Evolutionary conservation across 352 stramenopile genomes (phyloP), one percentile per base, ranked within the genome.

Genomic region (Globisporangium canariense): DNA sequence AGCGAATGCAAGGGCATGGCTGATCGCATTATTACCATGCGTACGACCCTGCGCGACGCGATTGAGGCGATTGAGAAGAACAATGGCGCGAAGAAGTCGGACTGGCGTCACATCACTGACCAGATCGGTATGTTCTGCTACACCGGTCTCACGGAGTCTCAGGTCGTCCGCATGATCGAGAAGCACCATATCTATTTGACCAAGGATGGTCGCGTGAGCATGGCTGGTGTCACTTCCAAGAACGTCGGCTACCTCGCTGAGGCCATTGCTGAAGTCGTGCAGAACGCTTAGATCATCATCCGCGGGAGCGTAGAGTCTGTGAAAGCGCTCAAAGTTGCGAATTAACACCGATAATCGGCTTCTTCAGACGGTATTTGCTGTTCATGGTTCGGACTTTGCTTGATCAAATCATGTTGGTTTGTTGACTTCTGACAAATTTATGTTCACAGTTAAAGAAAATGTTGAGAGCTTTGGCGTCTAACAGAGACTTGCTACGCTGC

Each of bases 81-180:
- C 34, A 82, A 78, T 68, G 89, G 89, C 49, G 95, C 81, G 54
- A 90, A 74, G 36, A 78, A 84, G 55, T 86, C 72, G 64, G 88
- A 97, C 75, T 99, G 97, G 97, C 76, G 93, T 68, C 97, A 99
- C 80, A 98, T 99, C 73, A 99, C 93, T 22, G 96, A 98, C 62
- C 97, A 99, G 79, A 99, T 99, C 70, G 96, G 97, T 65, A 99
- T 99, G 97, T 99, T 99, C 86, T 98, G 96, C 74, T 99, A 96
- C 83, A 99, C 96, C 46, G 97, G 97, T 20, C 81, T 99, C 53
- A 96, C 81, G 46, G 90, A 97, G 68, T 93, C 98, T 22, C 93
- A 99, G 75, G 94, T 98, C 45, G 78, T 90, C 56, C 83, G 83
- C 71, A 91, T 99, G 77, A 98, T 97, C 46, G 83, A 92, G 60